phyloP scores from a whole-genome alignment of 1,139 yeast genomes.

The Yamadazyma dendronema region DNA sequence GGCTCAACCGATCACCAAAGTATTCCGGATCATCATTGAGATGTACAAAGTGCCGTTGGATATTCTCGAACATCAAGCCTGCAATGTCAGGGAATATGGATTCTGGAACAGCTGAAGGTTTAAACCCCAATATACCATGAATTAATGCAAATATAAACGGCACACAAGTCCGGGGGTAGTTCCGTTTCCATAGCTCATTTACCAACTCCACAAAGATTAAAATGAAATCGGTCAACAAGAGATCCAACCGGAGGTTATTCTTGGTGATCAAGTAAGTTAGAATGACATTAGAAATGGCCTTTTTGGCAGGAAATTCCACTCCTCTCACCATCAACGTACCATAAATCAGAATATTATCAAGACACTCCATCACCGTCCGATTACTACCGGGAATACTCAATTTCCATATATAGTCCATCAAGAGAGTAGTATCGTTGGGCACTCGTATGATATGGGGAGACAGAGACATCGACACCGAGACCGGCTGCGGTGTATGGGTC shows the following conservation, averaged over 20 bases:
- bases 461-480: background rate
- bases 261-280: conserved; percentile 39
- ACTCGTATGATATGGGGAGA: conserved; percentile 20
- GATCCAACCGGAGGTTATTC: conserved; percentile 44
- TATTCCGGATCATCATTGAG: conserved; percentile 13
- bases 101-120: conserved; percentile 53
- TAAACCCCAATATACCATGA: conserved; percentile 51
- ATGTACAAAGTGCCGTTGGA: conserved; percentile 7
- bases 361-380: conserved; percentile 47
- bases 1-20: conserved; percentile 30
- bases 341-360: conserved; percentile 37
- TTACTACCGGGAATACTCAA: conserved; percentile 49
- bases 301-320: conserved; percentile 27
- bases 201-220: conserved; percentile 37
- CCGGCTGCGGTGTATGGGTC: background rate
- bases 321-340: no score
- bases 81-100: background rate
- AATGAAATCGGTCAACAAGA: conserved; percentile 39
- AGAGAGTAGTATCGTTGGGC: conserved; percentile 34
- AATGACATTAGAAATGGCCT: conserved; percentile 33
- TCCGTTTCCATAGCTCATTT: conserved; percentile 21
- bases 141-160: conserved; percentile 58
- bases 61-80: conserved; percentile 19
- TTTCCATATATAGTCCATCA: conserved; percentile 38
- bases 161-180: conserved; percentile 35